Evolutionary conservation across 306 rosid species (phyloP).

Genomic region (Malus orientalis): DNA sequence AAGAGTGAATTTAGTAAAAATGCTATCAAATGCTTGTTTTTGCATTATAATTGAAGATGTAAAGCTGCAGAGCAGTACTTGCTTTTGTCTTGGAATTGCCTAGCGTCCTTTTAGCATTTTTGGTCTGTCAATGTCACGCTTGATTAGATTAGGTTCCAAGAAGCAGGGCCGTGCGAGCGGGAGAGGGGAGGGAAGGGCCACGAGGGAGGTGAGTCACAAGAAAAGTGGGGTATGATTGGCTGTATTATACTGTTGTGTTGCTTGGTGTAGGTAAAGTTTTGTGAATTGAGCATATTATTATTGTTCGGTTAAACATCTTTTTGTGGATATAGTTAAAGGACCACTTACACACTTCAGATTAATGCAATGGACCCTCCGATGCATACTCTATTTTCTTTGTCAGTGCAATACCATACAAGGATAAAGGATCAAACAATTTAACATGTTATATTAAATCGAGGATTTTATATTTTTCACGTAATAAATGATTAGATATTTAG

Average conservation of each 20-base stretch:
- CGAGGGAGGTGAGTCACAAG: background rate
- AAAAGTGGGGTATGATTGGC: background rate
- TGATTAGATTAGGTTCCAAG: background rate
- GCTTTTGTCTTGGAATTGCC: background rate
- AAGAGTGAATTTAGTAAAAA: background rate
- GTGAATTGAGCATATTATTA: background rate
- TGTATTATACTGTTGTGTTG: constrained; percentile 1
- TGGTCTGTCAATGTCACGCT: background rate
- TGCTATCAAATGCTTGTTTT: too few species aligned
- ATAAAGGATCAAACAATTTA: background rate
- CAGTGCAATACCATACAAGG: background rate
- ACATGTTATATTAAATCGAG: background rate
- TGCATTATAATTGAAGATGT: background rate
- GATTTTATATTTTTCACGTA: too few species aligned
- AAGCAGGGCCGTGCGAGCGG: background rate
- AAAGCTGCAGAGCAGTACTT: background rate
- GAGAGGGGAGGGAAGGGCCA: too few species aligned
- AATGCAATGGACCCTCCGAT: background rate
- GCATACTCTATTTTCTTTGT: background rate
- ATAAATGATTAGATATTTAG: too few species aligned
- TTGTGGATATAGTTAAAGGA: constrained; percentile 3
- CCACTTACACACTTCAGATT: background rate
- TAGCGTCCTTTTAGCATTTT: background rate
- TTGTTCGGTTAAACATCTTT: background rate
- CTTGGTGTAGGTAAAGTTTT: background rate